Conservation (phyloP, 1,284 basidiomycete genomes). For the Lignosus rhinocerotis region DNA sequence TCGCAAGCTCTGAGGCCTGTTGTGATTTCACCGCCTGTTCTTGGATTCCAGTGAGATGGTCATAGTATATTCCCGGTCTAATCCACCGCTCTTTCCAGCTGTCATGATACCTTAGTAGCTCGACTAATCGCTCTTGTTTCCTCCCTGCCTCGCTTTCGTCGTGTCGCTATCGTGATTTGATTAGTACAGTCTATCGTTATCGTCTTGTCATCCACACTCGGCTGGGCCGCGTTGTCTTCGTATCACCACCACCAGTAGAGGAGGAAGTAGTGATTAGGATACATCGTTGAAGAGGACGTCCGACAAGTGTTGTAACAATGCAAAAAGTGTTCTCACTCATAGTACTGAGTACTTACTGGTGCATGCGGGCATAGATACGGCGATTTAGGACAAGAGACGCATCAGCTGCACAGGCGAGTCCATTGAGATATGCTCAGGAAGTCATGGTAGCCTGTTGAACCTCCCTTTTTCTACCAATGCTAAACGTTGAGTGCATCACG, state of each 20-base stretch:
- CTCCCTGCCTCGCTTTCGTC: constrained; percentile 6
- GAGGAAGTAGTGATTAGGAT: constrained; percentile 13
- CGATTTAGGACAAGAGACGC: no score
- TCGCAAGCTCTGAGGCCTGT: constrained; percentile 26
- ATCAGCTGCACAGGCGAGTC: no score
- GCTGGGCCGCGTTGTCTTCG: constrained; percentile 9
- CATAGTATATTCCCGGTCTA: constrained; percentile 7
- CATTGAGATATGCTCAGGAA: no score
- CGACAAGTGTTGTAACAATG: background rate
- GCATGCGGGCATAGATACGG: no score
- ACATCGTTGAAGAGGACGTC: constrained; percentile 10
- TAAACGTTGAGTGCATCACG: no score
- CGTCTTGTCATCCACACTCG: constrained; percentile 2
- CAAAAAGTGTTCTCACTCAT: no score
- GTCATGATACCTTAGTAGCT: constrained; percentile 6
- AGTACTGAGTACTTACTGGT: no score
- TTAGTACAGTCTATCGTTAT: constrained; percentile 4
- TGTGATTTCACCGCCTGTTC: background rate
- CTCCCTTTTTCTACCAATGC: no score
- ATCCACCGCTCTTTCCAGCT: constrained; percentile 6
- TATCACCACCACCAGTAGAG: background rate
- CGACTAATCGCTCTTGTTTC: constrained; percentile 13
- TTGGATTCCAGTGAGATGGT: constrained; percentile 12
- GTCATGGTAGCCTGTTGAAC: no score
- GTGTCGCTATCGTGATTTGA: constrained; percentile 5